Evolutionary conservation across 164 flowering plant genomes (phyloP).

Genomic region (Magnolia sinica): DNA sequence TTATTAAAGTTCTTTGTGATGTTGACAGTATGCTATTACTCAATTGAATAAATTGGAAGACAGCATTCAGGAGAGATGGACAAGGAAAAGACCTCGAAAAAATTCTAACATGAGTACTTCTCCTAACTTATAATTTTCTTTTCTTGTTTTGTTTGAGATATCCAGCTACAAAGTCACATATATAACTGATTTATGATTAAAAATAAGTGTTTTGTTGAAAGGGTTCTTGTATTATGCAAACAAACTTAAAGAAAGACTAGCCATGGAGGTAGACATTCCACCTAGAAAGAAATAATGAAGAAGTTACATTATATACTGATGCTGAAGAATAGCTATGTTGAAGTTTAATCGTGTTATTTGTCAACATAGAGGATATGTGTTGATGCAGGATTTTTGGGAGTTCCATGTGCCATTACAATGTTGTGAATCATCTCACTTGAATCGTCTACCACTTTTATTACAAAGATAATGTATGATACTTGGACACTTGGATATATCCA

Average conservation of each 20-base stretch:
- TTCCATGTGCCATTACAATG: too few relatives aligned
- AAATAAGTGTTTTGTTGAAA: background rate
- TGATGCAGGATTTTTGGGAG: too few relatives aligned
- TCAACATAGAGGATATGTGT: too few relatives aligned
- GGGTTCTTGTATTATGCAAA: background rate
- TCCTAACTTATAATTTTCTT: background rate
- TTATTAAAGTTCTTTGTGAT: conserved; percentile 14
- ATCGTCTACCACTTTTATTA: too few relatives aligned
- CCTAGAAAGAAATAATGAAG: background rate
- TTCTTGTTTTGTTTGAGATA: conserved; percentile 2
- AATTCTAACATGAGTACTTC: conserved; percentile 44
- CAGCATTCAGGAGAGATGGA: conserved; percentile 84
- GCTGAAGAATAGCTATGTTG: too few relatives aligned
- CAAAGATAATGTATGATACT: too few relatives aligned
- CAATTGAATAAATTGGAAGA: conserved; percentile 91
- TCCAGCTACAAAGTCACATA: background rate
- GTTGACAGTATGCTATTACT: conserved; percentile 77
- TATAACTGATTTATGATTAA: background rate
- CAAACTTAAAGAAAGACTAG: background rate
- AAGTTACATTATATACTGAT: background rate
- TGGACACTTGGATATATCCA: too few relatives aligned
- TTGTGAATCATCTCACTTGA: too few relatives aligned
- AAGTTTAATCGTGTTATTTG: too few relatives aligned
- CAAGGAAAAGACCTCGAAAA: conserved; percentile 51
- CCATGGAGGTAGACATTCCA: background rate